These are phyloP conservation scores for Candida cerambycidarum DNA, from an alignment of 805 yeast species.

Conservation along the genomic window DNA sequence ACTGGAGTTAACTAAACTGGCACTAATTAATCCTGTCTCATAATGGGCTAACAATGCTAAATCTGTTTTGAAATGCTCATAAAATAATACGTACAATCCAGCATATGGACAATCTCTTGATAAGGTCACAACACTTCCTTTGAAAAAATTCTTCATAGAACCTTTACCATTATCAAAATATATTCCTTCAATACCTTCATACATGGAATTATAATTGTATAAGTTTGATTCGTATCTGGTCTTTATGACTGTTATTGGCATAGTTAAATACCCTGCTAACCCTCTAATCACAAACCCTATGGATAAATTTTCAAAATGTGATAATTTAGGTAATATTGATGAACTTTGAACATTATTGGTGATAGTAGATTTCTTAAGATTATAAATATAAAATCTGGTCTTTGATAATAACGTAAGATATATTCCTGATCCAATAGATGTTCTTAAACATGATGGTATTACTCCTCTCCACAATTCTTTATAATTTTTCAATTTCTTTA, in stretches of 20 bases:
- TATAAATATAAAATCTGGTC: conserved; percentile 53
- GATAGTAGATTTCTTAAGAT: conserved; percentile 8
- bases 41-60: conserved; percentile 12
- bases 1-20: conserved; percentile 63
- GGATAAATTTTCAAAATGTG: conserved; percentile 64
- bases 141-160: conserved; percentile 69
- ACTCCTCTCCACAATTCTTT: conserved; percentile 89
- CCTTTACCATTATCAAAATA: conserved; percentile 31
- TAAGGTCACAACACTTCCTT: conserved; percentile 85
- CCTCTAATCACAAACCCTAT: conserved; percentile 83
- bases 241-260: conserved; percentile 93
- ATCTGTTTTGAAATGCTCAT: conserved; percentile 69
- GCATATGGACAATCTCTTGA: conserved; percentile 96
- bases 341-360: conserved; percentile 6
- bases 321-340: conserved; percentile 60
- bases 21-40: conserved; percentile 11
- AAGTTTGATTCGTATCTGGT: conserved; percentile 84
- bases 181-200: conserved; percentile 59
- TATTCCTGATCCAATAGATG: conserved; percentile 87
- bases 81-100: conserved; percentile 83
- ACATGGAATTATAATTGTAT: conserved; percentile 65
- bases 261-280: conserved; percentile 77
- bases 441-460: conserved; percentile 83
- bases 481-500: conserved; percentile 41
- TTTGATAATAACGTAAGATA: conserved; percentile 73